Base-by-base conservation (phyloP, 441 rosid genomes). In the Croton laevigatus region DNA sequence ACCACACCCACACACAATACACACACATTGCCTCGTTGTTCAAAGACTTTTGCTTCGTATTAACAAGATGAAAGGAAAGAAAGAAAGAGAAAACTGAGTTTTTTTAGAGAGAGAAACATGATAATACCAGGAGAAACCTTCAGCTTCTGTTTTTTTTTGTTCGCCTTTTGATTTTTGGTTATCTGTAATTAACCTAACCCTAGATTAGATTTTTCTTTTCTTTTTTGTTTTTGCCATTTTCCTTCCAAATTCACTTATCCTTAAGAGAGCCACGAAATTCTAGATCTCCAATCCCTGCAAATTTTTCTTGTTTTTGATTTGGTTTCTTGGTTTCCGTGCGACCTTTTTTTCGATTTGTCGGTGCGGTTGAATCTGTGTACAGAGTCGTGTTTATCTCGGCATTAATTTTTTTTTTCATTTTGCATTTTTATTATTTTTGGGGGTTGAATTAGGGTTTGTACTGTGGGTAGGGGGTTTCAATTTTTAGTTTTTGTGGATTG, bases 391-490 rank as follows among this genome's bases (percentile, higher is more conserved):
- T 46, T 37, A 19, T 19, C 45, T 45, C 57, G 63, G 71, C 42
- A 57, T 34, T 53, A 32, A 8, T 17, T 60, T 49, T 66, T 32
- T 45, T 27, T 19, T 11, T 32, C 20, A 19, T 22, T 7, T 70
- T 14, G 12, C 23, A 19, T 44, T 73, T 75, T 60, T 62, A 8
- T 59, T 62, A 36, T 40, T 66, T 32, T 68, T 34, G 51, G 71
- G 54, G 49, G 38, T 59, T 73, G 67, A 8, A 55, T 63, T 63
- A 57, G 75, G 55, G 65, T 65, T 59, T 57, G 22, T 32, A 6
- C 19, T 44, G 51, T 46, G 69, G 77, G 49, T 77, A 75, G 53
- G 17, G 85, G 82, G 77, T 64, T 80, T 89, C 59, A 51, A 22
- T 53, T 63, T 66, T 38, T 27, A 63, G 20, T 20, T 38, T 40